These are phyloP conservation scores for Rhizopogon rudus DNA, from an alignment of 768 basidiomycete genomes.

Conservation along the genomic window DNA sequence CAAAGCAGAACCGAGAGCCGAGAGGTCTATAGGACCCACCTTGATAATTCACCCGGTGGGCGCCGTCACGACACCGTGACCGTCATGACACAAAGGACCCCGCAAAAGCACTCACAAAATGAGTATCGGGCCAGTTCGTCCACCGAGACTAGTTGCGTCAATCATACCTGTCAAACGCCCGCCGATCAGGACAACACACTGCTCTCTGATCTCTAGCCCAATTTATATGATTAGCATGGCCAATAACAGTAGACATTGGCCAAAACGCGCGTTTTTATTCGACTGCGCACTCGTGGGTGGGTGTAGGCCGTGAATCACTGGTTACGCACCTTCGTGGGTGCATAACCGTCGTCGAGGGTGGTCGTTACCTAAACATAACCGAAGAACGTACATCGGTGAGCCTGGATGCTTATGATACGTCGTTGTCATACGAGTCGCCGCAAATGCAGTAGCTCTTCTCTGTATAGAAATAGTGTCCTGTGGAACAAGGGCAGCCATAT, in stretches of 20 bases:
- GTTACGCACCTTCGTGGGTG: too few relatives aligned
- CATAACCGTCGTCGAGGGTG: too few relatives aligned
- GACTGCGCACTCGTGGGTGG: too few relatives aligned
- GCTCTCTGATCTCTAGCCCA: slow-evolving; percentile 13
- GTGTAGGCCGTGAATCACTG: too few relatives aligned
- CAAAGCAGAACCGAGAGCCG: neutral
- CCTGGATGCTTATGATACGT: too few relatives aligned
- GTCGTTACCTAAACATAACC: neutral
- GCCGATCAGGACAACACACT: slow-evolving; percentile 17
- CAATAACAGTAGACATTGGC: neutral
- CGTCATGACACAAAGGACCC: slow-evolving; percentile 28
- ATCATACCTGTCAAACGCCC: slow-evolving; percentile 31
- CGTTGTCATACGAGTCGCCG: neutral
- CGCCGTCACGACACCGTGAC: too few relatives aligned
- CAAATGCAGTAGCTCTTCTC: neutral
- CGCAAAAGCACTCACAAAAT: slow-evolving; percentile 10
- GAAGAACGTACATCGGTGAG: neutral
- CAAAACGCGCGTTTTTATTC: neutral
- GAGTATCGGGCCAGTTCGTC: slow-evolving; percentile 28
- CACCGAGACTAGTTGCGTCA: slow-evolving; percentile 33
- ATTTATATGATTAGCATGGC: neutral
- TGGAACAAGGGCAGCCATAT: too few relatives aligned
- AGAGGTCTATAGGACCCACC: slow-evolving; percentile 35
- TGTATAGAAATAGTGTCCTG: neutral
- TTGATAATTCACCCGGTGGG: slow-evolving; percentile 22